Conservation (phyloP, 345 rosid species). For the Melaleuca alternifolia region DNA sequence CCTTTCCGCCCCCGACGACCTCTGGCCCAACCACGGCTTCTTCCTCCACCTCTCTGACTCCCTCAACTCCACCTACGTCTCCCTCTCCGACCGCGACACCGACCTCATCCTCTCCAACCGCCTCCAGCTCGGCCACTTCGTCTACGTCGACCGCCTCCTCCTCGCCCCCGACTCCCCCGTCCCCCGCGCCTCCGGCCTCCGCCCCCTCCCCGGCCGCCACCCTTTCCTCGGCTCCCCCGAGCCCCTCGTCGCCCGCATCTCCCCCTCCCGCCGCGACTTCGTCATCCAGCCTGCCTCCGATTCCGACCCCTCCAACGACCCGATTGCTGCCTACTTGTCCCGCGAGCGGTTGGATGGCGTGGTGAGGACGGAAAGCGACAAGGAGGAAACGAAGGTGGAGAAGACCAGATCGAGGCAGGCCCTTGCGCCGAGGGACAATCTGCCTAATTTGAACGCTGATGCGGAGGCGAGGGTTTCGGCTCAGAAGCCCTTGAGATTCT, state of each 20-base stretch:
- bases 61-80: constrained; percentile 88
- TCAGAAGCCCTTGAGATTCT: constrained; percentile 46
- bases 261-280: constrained; percentile 63
- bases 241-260: constrained; percentile 70
- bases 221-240: constrained; percentile 74
- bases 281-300: constrained; percentile 71
- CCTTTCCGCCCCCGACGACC: constrained; percentile 80
- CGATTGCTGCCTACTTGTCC: neutral
- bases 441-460: neutral
- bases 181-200: constrained; percentile 68
- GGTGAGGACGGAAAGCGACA: neutral
- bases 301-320: neutral
- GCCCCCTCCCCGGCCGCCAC: constrained; percentile 90
- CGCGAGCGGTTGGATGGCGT: neutral
- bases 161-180: constrained; percentile 54
- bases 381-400: constrained; percentile 10
- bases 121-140: constrained; percentile 97
- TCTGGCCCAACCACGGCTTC: constrained; percentile 93
- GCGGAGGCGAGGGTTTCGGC: neutral
- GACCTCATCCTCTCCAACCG: constrained; percentile 89
- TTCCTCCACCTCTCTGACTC: constrained; percentile 96
- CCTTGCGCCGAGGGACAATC: constrained; percentile 29
- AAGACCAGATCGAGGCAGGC: constrained; percentile 32
- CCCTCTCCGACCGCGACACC: constrained; percentile 84
- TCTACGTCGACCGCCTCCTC: constrained; percentile 72